phyloP scores from a whole-genome alignment of 768 basidiomycete species.

The Boletus tylopilopsis region DNA sequence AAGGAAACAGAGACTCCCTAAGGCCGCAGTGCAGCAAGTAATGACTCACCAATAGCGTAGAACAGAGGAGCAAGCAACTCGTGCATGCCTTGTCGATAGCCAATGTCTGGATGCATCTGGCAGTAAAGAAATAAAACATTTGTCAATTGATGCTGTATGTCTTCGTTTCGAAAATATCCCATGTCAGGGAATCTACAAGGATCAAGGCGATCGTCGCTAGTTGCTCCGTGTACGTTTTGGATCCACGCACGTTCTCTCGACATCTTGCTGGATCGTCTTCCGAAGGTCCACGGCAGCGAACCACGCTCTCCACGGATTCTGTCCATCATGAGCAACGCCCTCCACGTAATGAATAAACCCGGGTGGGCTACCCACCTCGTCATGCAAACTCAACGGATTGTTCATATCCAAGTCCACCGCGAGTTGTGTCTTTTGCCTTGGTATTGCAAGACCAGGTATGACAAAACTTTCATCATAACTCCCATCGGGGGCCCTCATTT shows the following conservation, averaged over 20 bases:
- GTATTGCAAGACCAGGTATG: slow-evolving; percentile 46
- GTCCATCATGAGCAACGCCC: neutral
- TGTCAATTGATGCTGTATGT: slow-evolving; percentile 76
- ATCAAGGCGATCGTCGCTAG: slow-evolving; percentile 2
- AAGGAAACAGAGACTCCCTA: slow-evolving; percentile 6
- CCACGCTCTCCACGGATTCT: slow-evolving; percentile 97
- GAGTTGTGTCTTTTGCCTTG: slow-evolving; percentile 28
- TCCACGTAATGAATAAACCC: neutral
- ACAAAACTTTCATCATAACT: slow-evolving; percentile 69
- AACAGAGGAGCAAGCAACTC: slow-evolving; percentile 89
- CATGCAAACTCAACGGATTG: slow-evolving; percentile 78
- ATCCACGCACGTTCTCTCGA: slow-evolving; percentile 82
- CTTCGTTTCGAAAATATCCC: slow-evolving; percentile 74
- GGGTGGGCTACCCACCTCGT: slow-evolving; percentile 46
- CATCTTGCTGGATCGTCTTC: slow-evolving; percentile 89
- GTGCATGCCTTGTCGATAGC: slow-evolving; percentile 99
- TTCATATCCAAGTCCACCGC: slow-evolving; percentile 58
- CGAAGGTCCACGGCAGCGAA: slow-evolving; percentile 86
- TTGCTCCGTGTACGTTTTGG: neutral
- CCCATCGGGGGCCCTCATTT: slow-evolving; percentile 83
- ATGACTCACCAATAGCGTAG: slow-evolving; percentile 45
- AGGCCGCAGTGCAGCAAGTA: neutral
- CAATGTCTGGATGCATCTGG: slow-evolving; percentile 72
- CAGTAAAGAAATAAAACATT: slow-evolving; percentile 88
- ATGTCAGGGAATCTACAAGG: slow-evolving; percentile 92